Base-by-base conservation (phyloP, 148 eudicot genomes). In the Fagopyrum tataricum region DNA sequence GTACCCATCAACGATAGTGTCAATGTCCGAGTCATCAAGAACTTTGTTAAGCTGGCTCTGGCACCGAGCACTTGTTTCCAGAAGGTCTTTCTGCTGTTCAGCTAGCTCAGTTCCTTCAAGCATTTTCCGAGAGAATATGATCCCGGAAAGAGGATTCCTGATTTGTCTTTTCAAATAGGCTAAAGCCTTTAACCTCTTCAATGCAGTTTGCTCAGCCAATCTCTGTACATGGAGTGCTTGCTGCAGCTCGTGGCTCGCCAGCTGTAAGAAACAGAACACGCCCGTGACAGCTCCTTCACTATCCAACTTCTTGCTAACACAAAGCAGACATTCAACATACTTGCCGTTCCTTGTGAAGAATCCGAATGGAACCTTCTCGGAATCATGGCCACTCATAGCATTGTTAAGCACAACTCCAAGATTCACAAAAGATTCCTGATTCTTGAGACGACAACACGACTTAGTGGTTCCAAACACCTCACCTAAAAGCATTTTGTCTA, bases 181-280 rank as follows among this genome's bases (percentile, higher is more conserved):
- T 67, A 94, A 80, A 2, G 84, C 84, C 79, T 82, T 88, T 20
- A 85, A 70, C 71, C 97, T 85, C 82, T 94, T 89, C 67, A 82
- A 62, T 4, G 97, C 97, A 73, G 87, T 91, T 77, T 89, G 91
- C 76, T 91, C 96, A 0, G 98, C 83, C 62, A 91, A 72, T 9
- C 96, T 67, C 72, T 94, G 98, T 53, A 94, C 75, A 74, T 94
- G 97, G 58, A 94, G 85, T 0, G 97, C 97, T 74, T 88, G 97
- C 42, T 89, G 98, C 76, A 94, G 82, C 75, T 94, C 98, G 26
- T 77, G 96, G 82, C 98, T 94, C 26, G 98, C 93, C 53, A 94
- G 84, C 86, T 94, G 98, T 85, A 94, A 76, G 83, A 94, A 94
- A 80, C 97, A 94, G 78, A 94, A 94, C 46, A 87, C 74, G 8